Conservation (phyloP, 768 basidiomycete genomes). For the Hemileccinum rubropunctum region DNA sequence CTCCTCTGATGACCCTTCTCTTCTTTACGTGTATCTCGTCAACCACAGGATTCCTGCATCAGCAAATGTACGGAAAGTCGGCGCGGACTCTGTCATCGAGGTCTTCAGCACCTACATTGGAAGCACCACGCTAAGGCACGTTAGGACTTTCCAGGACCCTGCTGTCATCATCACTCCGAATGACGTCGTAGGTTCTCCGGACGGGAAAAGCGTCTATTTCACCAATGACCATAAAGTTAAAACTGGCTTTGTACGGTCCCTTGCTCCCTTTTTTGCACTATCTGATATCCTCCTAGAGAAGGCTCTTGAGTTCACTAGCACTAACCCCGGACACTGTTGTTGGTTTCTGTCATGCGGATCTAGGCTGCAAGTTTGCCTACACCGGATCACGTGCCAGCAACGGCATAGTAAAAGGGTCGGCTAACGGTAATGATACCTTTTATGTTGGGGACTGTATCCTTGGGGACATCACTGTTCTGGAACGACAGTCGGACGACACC, state of each 20-base stretch:
- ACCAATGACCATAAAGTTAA: conserved; percentile 66
- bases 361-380: conserved; percentile 61
- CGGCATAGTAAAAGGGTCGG: conserved; percentile 52
- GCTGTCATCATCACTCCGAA: conserved; percentile 60
- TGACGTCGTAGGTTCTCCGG: conserved; percentile 63
- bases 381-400: conserved; percentile 52
- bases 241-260: conserved; percentile 46
- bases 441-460: conserved; percentile 51
- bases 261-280: neutral
- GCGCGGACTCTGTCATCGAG: conserved; percentile 73
- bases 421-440: conserved; percentile 51
- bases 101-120: conserved; percentile 57
- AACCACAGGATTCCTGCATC: conserved; percentile 61
- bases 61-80: conserved; percentile 39
- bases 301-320: conserved; percentile 29
- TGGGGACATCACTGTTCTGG: conserved; percentile 51
- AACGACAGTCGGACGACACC: conserved; percentile 56
- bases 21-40: conserved; percentile 65
- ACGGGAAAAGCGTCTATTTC: conserved; percentile 64
- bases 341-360: conserved; percentile 59
- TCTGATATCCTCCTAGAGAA: conserved; percentile 15
- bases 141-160: conserved; percentile 56
- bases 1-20: conserved; percentile 43
- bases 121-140: conserved; percentile 43
- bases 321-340: conserved; percentile 45